Conservation (phyloP, 805 yeast genomes). For the Jamesozyma jinghongensis region DNA sequence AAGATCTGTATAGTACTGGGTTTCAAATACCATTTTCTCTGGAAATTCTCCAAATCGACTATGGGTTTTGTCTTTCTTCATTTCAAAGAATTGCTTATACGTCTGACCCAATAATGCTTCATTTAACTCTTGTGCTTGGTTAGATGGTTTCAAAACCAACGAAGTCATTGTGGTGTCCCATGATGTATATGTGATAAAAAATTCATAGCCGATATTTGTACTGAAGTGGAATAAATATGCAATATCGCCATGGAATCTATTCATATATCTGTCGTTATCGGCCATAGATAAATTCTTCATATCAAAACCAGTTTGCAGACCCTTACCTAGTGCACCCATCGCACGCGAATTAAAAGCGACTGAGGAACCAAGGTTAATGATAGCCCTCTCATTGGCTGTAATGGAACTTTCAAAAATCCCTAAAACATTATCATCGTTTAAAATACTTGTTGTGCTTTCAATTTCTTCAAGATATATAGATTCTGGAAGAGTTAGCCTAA, state of each 20-base stretch:
- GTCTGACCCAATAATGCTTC: slow-evolving; percentile 34
- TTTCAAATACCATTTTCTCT: slow-evolving; percentile 44
- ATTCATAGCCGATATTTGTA: slow-evolving; percentile 61
- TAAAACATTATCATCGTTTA: slow-evolving; percentile 50
- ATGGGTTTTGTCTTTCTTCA: slow-evolving; percentile 39
- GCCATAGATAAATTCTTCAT: slow-evolving; percentile 42
- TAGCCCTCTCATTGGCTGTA: slow-evolving; percentile 57
- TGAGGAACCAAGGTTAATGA: slow-evolving; percentile 67
- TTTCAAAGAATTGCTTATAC: slow-evolving; percentile 44
- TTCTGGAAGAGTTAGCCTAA: slow-evolving; percentile 63
- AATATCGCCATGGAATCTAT: slow-evolving; percentile 45
- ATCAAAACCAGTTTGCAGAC: slow-evolving; percentile 78
- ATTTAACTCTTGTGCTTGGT: slow-evolving; percentile 44
- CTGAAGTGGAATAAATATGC: slow-evolving; percentile 60
- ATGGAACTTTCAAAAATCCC: slow-evolving; percentile 75
- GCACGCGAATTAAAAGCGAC: slow-evolving; percentile 60
- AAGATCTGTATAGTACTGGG: slow-evolving; percentile 44
- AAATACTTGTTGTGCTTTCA: slow-evolving; percentile 48
- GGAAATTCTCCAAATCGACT: slow-evolving; percentile 46
- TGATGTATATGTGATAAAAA: slow-evolving; percentile 57
- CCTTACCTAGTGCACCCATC: slow-evolving; percentile 79
- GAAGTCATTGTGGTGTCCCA: slow-evolving; percentile 46
- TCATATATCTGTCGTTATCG: slow-evolving; percentile 45
- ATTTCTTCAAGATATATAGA: slow-evolving; percentile 45
- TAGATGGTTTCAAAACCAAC: slow-evolving; percentile 59